Percentiles rank a stretch among this genome's conserved stretches.
These are phyloP conservation scores for Solanum pinnatisectum DNA, from an alignment of 257 asterid species.

Conservation along the genomic window DNA sequence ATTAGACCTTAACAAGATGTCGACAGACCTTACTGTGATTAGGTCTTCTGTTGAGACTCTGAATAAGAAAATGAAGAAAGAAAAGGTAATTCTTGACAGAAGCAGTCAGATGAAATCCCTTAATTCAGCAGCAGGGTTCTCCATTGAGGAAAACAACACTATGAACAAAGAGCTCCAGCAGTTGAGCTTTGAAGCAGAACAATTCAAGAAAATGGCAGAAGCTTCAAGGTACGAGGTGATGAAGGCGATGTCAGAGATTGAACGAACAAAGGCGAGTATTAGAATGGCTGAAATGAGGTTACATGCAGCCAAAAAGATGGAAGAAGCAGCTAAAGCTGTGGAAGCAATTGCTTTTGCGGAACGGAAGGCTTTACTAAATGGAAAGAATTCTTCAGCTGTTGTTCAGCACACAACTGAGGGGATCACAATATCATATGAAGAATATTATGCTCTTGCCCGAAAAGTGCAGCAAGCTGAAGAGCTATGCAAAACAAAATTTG, in stretches of 20 bases:
- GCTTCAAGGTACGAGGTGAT: slow-evolving; percentile 85
- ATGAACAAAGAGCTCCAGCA: slow-evolving; percentile 9
- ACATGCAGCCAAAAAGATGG: slow-evolving; percentile 88
- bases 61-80: slow-evolving; percentile 48
- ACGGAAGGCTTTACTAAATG: slow-evolving; percentile 14
- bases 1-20: slow-evolving; percentile 51
- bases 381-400: slow-evolving; percentile 3
- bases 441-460: slow-evolving; percentile 44
- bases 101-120: slow-evolving; percentile 9
- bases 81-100: slow-evolving; percentile 22
- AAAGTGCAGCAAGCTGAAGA: slow-evolving; percentile 55
- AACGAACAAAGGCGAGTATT: slow-evolving; percentile 64
- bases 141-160: slow-evolving; percentile 2
- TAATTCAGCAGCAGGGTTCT: not conserved
- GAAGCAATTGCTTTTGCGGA: slow-evolving; percentile 62
- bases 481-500: slow-evolving; percentile 52
- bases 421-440: slow-evolving; percentile 60
- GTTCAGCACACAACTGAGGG: slow-evolving; percentile 22
- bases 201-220: slow-evolving; percentile 80
- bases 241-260: slow-evolving; percentile 83
- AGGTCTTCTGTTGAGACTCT: slow-evolving; percentile 77
- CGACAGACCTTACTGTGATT: slow-evolving; percentile 62
- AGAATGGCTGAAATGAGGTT: slow-evolving; percentile 88
- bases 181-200: slow-evolving; percentile 55
- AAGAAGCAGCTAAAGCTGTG: slow-evolving; percentile 84